These are phyloP conservation scores for Sclerotinia minor DNA, from an alignment of 2,329 filamentous ascomycete genomes.

Conservation along the genomic window DNA sequence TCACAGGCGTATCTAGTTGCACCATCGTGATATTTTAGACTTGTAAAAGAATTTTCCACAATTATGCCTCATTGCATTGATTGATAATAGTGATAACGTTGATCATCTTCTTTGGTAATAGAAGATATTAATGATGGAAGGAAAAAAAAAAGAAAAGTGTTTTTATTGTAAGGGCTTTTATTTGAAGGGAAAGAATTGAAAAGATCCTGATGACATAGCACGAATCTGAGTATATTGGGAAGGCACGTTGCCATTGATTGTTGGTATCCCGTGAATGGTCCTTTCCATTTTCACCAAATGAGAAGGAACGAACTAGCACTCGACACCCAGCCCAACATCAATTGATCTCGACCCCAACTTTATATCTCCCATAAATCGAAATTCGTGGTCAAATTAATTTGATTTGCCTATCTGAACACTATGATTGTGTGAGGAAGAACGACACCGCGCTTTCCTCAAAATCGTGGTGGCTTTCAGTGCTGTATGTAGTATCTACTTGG, in stretches of 20 bases:
- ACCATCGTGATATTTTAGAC: background rate
- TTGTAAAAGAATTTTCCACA: background rate
- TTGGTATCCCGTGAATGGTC: background rate
- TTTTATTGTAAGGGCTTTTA: no score
- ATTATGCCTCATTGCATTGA: background rate
- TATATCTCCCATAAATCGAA: background rate
- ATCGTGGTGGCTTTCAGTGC: slow-evolving; percentile 17
- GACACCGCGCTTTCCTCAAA: background rate
- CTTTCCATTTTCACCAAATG: background rate
- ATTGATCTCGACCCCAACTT: background rate
- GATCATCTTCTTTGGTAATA: background rate
- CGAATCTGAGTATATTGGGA: background rate
- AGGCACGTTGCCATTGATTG: background rate
- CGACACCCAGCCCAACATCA: background rate
- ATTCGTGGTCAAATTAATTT: slow-evolving; percentile 23
- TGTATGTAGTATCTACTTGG: slow-evolving; percentile 29
- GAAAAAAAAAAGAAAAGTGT: background rate
- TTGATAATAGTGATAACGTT: background rate
- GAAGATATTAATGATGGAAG: background rate
- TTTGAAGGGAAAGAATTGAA: background rate
- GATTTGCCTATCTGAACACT: slow-evolving; percentile 25
- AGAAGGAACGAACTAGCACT: background rate
- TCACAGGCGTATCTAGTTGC: slow-evolving; percentile 4
- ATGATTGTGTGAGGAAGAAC: slow-evolving; percentile 13
- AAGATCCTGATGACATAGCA: background rate